Base-by-base conservation (phyloP, 345 rosid species). In the Heritiera littoralis region DNA sequence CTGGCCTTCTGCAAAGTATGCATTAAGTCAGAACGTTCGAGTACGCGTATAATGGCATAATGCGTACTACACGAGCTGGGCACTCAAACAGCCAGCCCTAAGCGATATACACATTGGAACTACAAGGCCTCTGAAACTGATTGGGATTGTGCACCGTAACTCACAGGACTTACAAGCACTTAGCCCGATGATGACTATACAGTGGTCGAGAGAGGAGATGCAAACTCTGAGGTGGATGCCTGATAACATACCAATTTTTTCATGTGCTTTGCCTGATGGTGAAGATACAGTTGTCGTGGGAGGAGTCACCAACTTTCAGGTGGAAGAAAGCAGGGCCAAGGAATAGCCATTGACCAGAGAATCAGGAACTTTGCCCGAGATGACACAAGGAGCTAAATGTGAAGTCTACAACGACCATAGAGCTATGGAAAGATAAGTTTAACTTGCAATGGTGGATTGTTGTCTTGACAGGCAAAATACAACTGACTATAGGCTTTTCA, bases 251-350 rank as follows among this genome's bases (percentile, higher is more conserved):
- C 72, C 51, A 41, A 3, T 12, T 3, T 12, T 51, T 51, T 13
- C 54, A 51, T 51, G 54, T 51, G 54, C 71, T 41, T 66, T 66
- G 20, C 71, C 49, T 41, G 71, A 66, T 41, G 7, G 14, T n/a
- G 71, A 64, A 64, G 68, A 64, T 64, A 65, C 15, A 65, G n/a
- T 65, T 35, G n/a, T 65, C 46, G 14, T 28, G 13, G 40, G n/a
- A 40, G 54, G 5, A 11, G 54, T 12, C 12, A 3, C 54, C 72
- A 68, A 20, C 15, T 68, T 28, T 7, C 40, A 23, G 10, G 6
- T 14, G 40, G 18, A 69, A 69, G 18, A 46, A 69, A 69, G 40
- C 74, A 49, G 12, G 35, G 58, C 40, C 32, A 66, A 15, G 70
- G 23, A 66, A 66, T 43, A 11, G 17, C 54, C 35, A 28, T 17